Evolutionary conservation across 768 basidiomycete species (phyloP), one percentile per base, ranked within the genome.

Genomic region (Hygrocybe punicea): DNA sequence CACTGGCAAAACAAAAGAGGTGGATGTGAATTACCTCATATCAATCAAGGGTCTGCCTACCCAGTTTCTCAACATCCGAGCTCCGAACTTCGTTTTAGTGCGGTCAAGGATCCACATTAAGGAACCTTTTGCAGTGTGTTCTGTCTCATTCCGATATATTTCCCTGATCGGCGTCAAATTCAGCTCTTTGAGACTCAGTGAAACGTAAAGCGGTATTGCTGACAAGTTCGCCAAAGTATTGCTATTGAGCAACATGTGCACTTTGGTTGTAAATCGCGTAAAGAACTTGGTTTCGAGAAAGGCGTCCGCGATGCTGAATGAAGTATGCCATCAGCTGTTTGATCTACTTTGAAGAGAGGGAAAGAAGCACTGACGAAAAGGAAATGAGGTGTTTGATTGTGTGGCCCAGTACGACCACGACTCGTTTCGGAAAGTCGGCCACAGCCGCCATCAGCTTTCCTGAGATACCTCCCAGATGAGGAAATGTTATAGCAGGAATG

Each of bases 81-180:
- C 84, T 11, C 96, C 96, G 77, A 97, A 97, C 61, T 82, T 84
- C 2, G 96, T 98, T 60, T 83, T 82, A 33, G 93, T 96, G 57
- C 83, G 83, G 74, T 98, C 91, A 52, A 99, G 76, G 6, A 95
- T 79, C 83, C 86, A 89, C 59, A 97, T 75, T 46, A 99, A 73
- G 50, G 91, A 89, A 4, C 94, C 95, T 56, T 73, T 80, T 17
- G 80, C 75, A 10, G 81, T 83, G 54, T 81, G 81, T 67, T 97
- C 88, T 1, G 91, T 93, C 65, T 90, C 87, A 63, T 98, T 98
- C 34, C 85, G 82, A 68, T 91, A 95, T n/a, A 99, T 84, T 70
- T 98, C 95, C 73, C 56, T 57, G 56, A 33, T n/a, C n/a, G 11
- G 17, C 17, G 11, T 2, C 40, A 42, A 24, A 19, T 16, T 46